Percentiles rank a stretch among this genome's conserved stretches.
These are phyloP conservation scores for Sanghuangporus sanghuang DNA, from an alignment of 1,284 basidiomycete species.

Conservation along the genomic window DNA sequence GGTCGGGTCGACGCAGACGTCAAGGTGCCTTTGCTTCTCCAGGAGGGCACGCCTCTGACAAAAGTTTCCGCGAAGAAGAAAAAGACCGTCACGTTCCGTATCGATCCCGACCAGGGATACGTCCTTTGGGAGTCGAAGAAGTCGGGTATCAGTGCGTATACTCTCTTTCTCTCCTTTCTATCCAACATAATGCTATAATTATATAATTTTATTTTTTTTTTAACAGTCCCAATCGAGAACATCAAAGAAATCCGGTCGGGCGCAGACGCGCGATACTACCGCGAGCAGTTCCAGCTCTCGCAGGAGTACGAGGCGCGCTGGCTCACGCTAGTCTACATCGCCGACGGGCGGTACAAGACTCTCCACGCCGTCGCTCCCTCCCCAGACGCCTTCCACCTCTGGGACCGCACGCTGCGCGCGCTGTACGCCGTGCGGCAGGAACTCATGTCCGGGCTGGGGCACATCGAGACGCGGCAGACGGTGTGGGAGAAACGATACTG, in stretches of 20 bases:
- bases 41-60: constrained; percentile 69
- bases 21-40: constrained; percentile 47
- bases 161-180: background rate
- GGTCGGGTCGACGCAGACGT: constrained; percentile 1
- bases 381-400: constrained; percentile 61
- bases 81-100: constrained; percentile 67
- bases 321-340: constrained; percentile 76
- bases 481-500: constrained; percentile 84
- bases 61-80: constrained; percentile 87
- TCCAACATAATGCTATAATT: background rate
- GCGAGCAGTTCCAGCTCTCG: constrained; percentile 69
- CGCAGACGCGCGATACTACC: constrained; percentile 71
- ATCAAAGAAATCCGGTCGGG: constrained; percentile 90
- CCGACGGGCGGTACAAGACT: constrained; percentile 83
- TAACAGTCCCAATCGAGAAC: constrained; percentile 80
- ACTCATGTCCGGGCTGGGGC: constrained; percentile 64
- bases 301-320: constrained; percentile 60
- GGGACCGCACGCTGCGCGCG: constrained; percentile 57
- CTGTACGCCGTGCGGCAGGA: constrained; percentile 58
- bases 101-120: constrained; percentile 76
- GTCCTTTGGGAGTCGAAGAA: constrained; percentile 85
- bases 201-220: too few species aligned
- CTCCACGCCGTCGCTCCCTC: constrained; percentile 84
- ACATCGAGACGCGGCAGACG: constrained; percentile 59
- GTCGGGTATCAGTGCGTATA: constrained; percentile 62